Conservation (phyloP, 345 rosid genomes). For the Corymbia maculata region DNA sequence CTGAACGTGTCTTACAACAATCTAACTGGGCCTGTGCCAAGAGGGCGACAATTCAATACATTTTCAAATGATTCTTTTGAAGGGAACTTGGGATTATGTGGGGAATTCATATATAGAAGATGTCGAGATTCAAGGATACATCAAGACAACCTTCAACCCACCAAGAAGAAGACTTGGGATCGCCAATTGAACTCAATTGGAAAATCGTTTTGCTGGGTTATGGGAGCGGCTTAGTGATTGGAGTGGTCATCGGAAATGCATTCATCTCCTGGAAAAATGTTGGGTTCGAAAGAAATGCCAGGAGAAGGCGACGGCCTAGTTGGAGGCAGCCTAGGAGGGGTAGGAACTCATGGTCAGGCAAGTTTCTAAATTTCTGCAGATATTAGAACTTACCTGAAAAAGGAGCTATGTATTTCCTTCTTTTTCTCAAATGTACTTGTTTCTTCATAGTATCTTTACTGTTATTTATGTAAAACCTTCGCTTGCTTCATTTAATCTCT, state of each 20-base stretch:
- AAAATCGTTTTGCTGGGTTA: not conserved
- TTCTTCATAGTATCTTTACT: not conserved
- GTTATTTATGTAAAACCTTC: not conserved
- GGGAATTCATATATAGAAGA: not conserved
- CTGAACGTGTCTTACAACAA: slow-evolving; percentile 1
- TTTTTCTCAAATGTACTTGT: not conserved
- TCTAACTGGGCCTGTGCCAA: slow-evolving; percentile 3
- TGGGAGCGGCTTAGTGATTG: not conserved
- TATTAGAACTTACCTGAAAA: not conserved
- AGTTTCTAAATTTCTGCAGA: fast-evolving
- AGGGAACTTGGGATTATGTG: not conserved
- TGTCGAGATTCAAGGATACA: not conserved
- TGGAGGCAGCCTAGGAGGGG: not conserved
- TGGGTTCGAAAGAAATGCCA: not conserved
- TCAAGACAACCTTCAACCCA: not conserved
- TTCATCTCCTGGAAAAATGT: not conserved
- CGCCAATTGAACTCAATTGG: not conserved
- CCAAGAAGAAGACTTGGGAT: not conserved
- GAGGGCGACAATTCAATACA: not conserved
- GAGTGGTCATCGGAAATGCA: not conserved
- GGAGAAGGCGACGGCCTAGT: fast-evolving
- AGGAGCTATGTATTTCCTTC: fast-evolving
- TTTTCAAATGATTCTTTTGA: not conserved
- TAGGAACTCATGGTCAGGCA: not conserved
- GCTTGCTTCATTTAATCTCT: fast-evolving